Evolutionary conservation across 2,329 filamentous ascomycete genomes (phyloP).

Genomic region (Amphichorda felina): DNA sequence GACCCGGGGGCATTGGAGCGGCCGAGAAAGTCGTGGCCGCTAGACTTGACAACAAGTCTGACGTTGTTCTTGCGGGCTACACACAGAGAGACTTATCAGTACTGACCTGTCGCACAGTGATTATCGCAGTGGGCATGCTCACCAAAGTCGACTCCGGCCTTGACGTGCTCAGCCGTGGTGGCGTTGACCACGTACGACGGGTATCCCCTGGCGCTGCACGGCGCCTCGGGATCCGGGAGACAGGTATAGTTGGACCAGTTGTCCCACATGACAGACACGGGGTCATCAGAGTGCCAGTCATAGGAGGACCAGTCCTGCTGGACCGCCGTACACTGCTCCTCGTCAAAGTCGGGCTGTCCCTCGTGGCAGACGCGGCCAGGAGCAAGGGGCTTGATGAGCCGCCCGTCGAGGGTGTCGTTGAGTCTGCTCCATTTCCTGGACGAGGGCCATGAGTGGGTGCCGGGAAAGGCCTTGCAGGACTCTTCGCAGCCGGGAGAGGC

Average conservation of each 20-base stretch:
- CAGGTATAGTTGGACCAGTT: conserved; percentile 39
- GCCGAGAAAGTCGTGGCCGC: conserved; percentile 30
- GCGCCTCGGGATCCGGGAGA: conserved; percentile 23
- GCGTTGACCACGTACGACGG: conserved; percentile 23
- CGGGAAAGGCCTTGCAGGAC: conserved; percentile 35
- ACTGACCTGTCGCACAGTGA: no score
- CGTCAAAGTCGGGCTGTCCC: conserved; percentile 11
- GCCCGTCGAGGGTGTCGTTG: conserved; percentile 29
- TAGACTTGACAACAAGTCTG: conserved; percentile 26
- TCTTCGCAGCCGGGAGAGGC: no score
- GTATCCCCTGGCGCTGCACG: conserved; percentile 21
- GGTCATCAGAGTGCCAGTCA: conserved; percentile 14
- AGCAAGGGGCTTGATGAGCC: conserved; percentile 19
- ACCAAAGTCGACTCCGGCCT: conserved; percentile 29
- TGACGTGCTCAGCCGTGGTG: conserved; percentile 18
- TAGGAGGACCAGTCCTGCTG: conserved; percentile 13
- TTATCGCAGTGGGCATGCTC: no score
- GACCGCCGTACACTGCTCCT: conserved; percentile 15
- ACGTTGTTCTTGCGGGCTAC: conserved; percentile 28
- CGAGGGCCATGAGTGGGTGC: conserved; percentile 33
- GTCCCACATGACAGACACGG: conserved; percentile 20
- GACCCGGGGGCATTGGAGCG: conserved; percentile 35
- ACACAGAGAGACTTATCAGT: no score
- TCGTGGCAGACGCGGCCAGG: conserved; percentile 20
- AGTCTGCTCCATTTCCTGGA: conserved; percentile 29